A percentile compares a stretch with the other conserved stretches of the same genome.
Evolutionary conservation across 805 yeast genomes (phyloP).

Genomic region (Maudiozyma barnettii): DNA sequence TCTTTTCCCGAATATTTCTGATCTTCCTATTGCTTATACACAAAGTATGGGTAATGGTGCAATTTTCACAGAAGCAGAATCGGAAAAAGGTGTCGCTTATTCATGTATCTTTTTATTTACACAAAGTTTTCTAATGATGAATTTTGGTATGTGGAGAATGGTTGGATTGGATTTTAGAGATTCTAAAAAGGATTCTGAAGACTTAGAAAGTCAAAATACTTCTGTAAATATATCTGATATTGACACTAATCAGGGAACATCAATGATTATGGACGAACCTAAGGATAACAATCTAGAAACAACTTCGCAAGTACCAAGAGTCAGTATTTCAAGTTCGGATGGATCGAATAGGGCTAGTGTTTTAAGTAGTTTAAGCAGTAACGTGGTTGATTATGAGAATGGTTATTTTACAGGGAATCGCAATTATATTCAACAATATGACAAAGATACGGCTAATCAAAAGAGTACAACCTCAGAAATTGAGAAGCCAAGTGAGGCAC

Average conservation of each 20-base stretch:
- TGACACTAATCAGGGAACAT: not conserved
- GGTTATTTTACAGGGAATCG: not conserved
- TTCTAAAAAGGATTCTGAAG: slow-evolving; percentile 14
- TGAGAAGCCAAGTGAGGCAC: slow-evolving; percentile 1
- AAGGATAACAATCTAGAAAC: not conserved
- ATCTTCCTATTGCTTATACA: slow-evolving; percentile 75
- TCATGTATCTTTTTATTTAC: slow-evolving; percentile 62
- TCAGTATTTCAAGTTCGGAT: not conserved
- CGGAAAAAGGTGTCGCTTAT: slow-evolving; percentile 69
- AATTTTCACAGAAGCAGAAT: slow-evolving; percentile 43
- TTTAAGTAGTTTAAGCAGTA: slow-evolving; percentile 1
- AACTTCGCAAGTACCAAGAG: not conserved
- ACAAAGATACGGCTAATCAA: not conserved
- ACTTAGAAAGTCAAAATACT: slow-evolving; percentile 1
- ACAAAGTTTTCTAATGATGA: slow-evolving; percentile 60
- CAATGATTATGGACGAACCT: not conserved
- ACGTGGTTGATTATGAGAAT: not conserved
- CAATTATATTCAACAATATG: not conserved
- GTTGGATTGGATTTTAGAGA: slow-evolving; percentile 59
- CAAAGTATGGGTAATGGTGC: slow-evolving; percentile 60
- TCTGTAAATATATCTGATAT: not conserved
- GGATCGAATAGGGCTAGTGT: not conserved
- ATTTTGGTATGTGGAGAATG: slow-evolving; percentile 63
- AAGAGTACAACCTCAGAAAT: not conserved
- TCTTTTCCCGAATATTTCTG: slow-evolving; percentile 69